These are phyloP conservation scores for Carex myosuroides DNA, from an alignment of 176 grass and related monocot species.

Conservation along the genomic window DNA sequence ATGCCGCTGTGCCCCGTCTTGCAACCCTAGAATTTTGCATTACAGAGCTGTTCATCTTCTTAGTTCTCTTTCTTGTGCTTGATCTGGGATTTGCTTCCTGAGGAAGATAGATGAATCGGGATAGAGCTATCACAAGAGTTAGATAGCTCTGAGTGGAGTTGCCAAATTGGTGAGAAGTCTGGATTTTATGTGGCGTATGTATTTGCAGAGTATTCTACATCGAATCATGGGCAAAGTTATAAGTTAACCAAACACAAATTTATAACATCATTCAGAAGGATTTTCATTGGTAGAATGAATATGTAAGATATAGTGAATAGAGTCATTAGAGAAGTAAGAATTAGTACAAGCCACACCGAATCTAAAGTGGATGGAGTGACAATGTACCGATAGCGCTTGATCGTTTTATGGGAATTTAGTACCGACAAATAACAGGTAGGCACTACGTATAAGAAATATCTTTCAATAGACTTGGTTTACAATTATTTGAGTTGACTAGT, in stretches of 20 bases:
- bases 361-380: background rate
- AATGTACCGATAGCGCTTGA: background rate
- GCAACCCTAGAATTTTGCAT: background rate
- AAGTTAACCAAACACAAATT: background rate
- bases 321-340: background rate
- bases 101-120: slow-evolving; percentile 6
- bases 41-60: slow-evolving; percentile 5
- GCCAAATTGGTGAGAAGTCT: background rate
- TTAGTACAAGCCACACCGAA: background rate
- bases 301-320: background rate
- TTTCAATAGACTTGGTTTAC: background rate
- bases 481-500: background rate
- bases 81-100: background rate
- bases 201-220: background rate
- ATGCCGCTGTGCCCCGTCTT: background rate
- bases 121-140: background rate
- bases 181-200: background rate
- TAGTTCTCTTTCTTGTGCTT: background rate
- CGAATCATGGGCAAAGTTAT: background rate
- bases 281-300: background rate
- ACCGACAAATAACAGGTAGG: background rate
- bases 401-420: background rate
- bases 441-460: background rate
- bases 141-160: background rate
- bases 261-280: background rate